These are phyloP conservation scores for Botrytis cinerea DNA, from an alignment of 2,329 filamentous ascomycete genomes.

Conservation along the genomic window DNA sequence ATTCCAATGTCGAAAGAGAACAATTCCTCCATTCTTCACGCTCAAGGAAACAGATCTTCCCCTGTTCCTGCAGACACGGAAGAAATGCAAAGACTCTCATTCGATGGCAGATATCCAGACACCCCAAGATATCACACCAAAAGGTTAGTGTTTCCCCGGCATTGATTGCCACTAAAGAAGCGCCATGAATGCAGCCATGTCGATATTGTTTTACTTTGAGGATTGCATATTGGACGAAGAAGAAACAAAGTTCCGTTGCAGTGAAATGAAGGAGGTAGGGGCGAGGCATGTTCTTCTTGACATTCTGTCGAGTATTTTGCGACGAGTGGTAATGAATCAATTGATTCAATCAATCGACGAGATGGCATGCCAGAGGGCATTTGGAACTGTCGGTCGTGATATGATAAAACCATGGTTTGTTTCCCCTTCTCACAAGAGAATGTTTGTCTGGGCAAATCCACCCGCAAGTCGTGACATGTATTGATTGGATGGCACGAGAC, in stretches of 20 bases:
- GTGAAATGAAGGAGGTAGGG: neutral
- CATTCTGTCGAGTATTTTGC: neutral
- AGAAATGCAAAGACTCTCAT: neutral
- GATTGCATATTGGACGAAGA: neutral
- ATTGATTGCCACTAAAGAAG: conserved; percentile 20
- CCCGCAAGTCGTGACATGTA: neutral
- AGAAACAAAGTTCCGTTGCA: neutral
- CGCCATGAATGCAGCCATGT: conserved; percentile 23
- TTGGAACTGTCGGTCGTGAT: neutral
- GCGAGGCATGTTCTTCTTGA: neutral
- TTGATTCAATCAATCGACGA: neutral
- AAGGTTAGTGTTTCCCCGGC: conserved; percentile 14
- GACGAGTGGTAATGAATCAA: no score
- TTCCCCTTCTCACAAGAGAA: neutral
- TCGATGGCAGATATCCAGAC: neutral
- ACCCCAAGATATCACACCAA: neutral
- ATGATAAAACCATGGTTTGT: neutral
- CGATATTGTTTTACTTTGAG: conserved; percentile 7
- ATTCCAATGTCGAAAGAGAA: neutral
- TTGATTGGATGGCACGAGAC: conserved; percentile 10
- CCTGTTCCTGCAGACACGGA: conserved; percentile 17
- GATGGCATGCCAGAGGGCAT: neutral
- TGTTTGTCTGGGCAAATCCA: neutral
- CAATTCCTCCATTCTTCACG: neutral
- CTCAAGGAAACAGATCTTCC: neutral